Base-by-base conservation (phyloP, 2,329 filamentous ascomycete species). In the Cercospora sp. region DNA sequence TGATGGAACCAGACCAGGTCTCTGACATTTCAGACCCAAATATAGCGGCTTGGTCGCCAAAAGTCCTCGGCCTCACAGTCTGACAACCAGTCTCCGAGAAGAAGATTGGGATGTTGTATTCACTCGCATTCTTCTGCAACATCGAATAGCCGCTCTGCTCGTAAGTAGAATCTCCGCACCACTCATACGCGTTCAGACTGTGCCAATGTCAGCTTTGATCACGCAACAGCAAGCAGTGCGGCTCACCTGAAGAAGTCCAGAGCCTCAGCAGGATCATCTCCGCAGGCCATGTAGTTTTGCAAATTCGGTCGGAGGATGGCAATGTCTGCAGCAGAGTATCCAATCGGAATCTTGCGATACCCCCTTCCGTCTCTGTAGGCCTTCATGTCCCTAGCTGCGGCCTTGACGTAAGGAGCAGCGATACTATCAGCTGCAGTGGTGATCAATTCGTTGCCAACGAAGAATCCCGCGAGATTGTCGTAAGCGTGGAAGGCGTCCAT, bases 11-110 rank as follows among this genome's bases (percentile, higher is more conserved):
- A 62, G 91, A 93, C 75, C 87, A 90, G 30, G 83, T 88, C 80
- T 84, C 83, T 5, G 85, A 81, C 93, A 96, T 96, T 2, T 91
- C 80, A 0, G 84, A 73, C 53, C 91, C 90, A 74, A 95, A 90
- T 73, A 96, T 92, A 60, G 91, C 89, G 48, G 86, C 84, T 79
- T 95, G 91, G 76, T 96, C 90, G 26, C 84, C 83, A 76, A 91
- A 93, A 1, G 84, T 81, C 53, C 90, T 86, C 0, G 89, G 88
- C 1, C 81, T 80, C 0, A 84, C 83, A 5, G 82, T 84, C 77
- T 91, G 94, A 85, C 93, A 96, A 67, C 93, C 93, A 3, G 92
- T 95, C 80, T 96, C 93, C 36, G 91, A 94, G 81, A 96, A 92
- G 84, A 93, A 94, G 74, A 95, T 92, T 20, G 92, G 93, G n/a